Evolutionary conservation across 768 basidiomycete genomes (phyloP), one percentile per base, ranked within the genome.

Genomic region (Boletus sp.): DNA sequence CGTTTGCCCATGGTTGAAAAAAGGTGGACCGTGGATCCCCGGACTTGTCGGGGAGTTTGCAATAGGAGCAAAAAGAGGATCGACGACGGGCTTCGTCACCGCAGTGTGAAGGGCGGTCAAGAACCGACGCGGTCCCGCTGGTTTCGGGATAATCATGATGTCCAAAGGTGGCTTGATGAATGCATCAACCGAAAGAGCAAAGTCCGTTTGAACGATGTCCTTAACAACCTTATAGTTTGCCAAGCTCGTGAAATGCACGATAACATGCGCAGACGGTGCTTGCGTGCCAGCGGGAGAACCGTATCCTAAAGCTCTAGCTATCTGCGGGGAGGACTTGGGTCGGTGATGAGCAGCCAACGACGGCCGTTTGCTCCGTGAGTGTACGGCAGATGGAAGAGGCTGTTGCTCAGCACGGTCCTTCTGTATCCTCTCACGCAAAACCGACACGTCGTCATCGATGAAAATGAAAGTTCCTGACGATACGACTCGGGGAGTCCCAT

Each of bases 131-230:
- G 97, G 97, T 5, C 97, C 96, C 17, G 91, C 95, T 10, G 96
- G 96, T 73, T 98, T 99, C 20, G 95, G 96, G 39, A 98, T 88
- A 62, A 99, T 92, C 82, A 98, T 91, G 30, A 99, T 84, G 64
- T 99, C 97, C 1, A 97, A 88, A 11, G 89, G 71, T 15, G 79
- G 76, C 24, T 75, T 67, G 65, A 76, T 57, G 11, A 80, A 73
- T 36, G 73, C 64, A 51, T 81, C 81, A 1, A 79, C 78, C 54
- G 80, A 78, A 39, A 67, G 57, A 59, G 79, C 76, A 30, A 72
- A 64, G 18, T 73, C 64, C 17, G 83, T 84, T 62, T 94, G 89
- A 18, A 98, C 79, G 11, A 87, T 78, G 62, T 98, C 94, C 67
- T 91, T 92, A 50, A 95, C 87, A 36, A 81, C 65, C 70, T 92